A percentile compares a stretch with the other conserved stretches of the same genome.
phyloP scores from a whole-genome alignment of 768 basidiomycete species.

The Suillus weaverae region DNA sequence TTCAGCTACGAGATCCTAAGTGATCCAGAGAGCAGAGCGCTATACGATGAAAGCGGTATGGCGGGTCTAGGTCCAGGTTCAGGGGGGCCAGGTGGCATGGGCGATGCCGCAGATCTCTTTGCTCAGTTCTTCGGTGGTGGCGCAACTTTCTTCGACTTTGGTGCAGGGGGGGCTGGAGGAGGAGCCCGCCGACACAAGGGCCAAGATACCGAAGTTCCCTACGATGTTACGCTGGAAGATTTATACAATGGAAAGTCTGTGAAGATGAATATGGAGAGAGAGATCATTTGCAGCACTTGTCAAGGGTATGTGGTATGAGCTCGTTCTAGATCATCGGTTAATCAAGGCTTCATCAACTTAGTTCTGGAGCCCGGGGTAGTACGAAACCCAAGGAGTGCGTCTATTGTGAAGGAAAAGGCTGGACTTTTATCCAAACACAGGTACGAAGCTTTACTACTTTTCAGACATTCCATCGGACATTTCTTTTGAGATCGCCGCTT shows the following conservation, averaged over 20 bases:
- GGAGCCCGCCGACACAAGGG: conserved; percentile 54
- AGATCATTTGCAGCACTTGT: conserved; percentile 75
- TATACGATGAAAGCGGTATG: conserved; percentile 76
- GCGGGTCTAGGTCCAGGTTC: conserved; percentile 58
- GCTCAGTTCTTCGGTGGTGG: conserved; percentile 67
- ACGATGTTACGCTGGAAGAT: conserved; percentile 89
- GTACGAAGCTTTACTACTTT: conserved; percentile 26
- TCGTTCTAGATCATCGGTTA: conserved; percentile 9
- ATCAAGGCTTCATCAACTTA: conserved; percentile 29
- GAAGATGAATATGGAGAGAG: conserved; percentile 87
- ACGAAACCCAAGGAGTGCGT: conserved; percentile 85
- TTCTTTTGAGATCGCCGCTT: conserved; percentile 41
- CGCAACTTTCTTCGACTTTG: conserved; percentile 66
- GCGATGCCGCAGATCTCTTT: conserved; percentile 67
- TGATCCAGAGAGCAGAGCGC: conserved; percentile 63
- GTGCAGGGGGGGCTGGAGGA: conserved; percentile 52
- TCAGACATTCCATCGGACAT: background rate
- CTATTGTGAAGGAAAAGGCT: conserved; percentile 84
- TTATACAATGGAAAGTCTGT: conserved; percentile 89
- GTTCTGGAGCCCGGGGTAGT: conserved; percentile 78
- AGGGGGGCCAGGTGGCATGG: conserved; percentile 44
- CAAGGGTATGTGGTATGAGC: conserved; percentile 57
- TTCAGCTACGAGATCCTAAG: conserved; percentile 80
- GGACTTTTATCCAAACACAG: conserved; percentile 59
- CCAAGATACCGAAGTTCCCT: conserved; percentile 72